These are phyloP conservation scores for Amauroascus niger DNA, from an alignment of 2,329 filamentous ascomycete genomes.

Conservation along the genomic window DNA sequence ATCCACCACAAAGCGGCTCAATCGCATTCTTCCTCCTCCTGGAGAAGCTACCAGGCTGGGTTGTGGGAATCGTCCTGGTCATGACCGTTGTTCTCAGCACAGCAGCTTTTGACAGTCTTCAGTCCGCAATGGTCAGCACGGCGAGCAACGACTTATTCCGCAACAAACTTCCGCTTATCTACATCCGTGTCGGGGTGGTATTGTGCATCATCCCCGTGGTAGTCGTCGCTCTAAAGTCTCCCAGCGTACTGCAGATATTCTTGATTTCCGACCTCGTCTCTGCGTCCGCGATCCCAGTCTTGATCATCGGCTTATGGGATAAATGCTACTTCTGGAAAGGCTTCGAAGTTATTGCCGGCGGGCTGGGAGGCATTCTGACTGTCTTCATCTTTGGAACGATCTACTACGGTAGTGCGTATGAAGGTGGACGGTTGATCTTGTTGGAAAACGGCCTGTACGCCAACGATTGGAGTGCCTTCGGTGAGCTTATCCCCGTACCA, in stretches of 20 bases:
- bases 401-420: constrained; percentile 59
- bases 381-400: constrained; percentile 73
- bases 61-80: constrained; percentile 70
- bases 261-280: constrained; percentile 49
- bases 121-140: constrained; percentile 76
- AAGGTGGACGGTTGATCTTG: constrained; percentile 59
- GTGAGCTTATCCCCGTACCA: constrained; percentile 35
- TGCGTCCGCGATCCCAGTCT: constrained; percentile 62
- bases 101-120: constrained; percentile 69
- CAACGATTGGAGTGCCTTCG: constrained; percentile 72
- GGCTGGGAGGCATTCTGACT: constrained; percentile 64
- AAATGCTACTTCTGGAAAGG: constrained; percentile 63
- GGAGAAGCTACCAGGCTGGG: constrained; percentile 63
- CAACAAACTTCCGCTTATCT: constrained; percentile 67
- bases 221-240: constrained; percentile 19
- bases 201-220: constrained; percentile 64
- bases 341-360: constrained; percentile 69
- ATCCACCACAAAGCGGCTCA: constrained; percentile 52
- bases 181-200: constrained; percentile 59
- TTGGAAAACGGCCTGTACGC: constrained; percentile 64
- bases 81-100: constrained; percentile 70
- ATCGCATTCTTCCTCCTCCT: constrained; percentile 68
- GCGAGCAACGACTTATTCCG: constrained; percentile 77
- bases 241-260: constrained; percentile 20
- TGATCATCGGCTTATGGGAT: constrained; percentile 62